Conservation (phyloP, 306 rosid genomes). For the Malus sylvestris region DNA sequence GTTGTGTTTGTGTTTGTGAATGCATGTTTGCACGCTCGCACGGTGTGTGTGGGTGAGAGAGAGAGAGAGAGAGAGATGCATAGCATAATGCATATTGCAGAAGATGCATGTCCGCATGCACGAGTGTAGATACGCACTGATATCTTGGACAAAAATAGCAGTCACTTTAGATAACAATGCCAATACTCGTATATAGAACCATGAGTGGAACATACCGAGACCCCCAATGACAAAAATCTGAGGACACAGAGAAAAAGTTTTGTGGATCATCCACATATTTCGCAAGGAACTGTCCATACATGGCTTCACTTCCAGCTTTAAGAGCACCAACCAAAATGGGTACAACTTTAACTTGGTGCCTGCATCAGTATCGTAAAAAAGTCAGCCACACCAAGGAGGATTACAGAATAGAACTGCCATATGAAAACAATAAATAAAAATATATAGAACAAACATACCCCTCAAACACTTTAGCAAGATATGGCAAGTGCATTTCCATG, state of each 20-base stretch:
- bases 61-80: not conserved
- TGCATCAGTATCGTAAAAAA: conserved; percentile 27
- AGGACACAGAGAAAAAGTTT: conserved; percentile 76
- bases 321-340: conserved; percentile 93
- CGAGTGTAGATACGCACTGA: not conserved
- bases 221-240: conserved; percentile 99
- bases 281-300: conserved; percentile 72
- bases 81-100: not conserved
- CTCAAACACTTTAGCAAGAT: conserved; percentile 90
- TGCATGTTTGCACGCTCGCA: no score
- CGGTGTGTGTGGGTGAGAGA: not conserved
- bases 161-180: not conserved
- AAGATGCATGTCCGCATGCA: not conserved
- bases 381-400: conserved; percentile 11
- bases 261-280: conserved; percentile 77
- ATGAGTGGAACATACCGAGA: conserved; percentile 49
- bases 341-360: conserved; percentile 74
- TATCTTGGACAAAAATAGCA: not conserved
- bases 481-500: conserved; percentile 99
- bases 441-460: conserved; percentile 42
- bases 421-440: not conserved
- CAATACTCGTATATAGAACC: not conserved
- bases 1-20: not conserved
- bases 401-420: conserved; percentile 6
- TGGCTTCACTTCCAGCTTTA: conserved; percentile 64